phyloP scores from a whole-genome alignment of 768 basidiomycete genomes.

The Pleurotus ostreatus region DNA sequence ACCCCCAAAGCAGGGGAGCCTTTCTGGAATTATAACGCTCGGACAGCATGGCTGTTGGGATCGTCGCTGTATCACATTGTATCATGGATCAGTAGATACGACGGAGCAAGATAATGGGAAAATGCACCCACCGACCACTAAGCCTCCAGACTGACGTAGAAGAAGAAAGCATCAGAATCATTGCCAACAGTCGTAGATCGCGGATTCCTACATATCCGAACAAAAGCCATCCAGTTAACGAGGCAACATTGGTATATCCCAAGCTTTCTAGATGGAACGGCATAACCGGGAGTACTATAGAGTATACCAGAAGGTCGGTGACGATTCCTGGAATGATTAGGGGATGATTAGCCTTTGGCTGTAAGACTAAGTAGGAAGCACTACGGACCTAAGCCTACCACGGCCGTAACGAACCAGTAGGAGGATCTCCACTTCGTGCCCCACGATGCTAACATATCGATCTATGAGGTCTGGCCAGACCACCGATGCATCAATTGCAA shows the following conservation, averaged over 20 bases:
- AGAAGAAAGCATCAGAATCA: no score
- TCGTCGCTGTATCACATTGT: constrained; percentile 34
- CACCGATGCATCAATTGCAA: no score
- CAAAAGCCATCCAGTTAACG: constrained; percentile 55
- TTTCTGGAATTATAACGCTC: constrained; percentile 46
- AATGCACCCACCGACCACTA: constrained; percentile 41
- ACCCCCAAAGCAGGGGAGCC: constrained; percentile 45
- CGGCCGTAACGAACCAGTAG: constrained; percentile 49
- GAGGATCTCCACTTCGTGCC: constrained; percentile 59
- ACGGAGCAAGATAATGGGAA: not conserved
- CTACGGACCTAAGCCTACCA: constrained; percentile 45
- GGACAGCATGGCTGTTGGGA: constrained; percentile 54
- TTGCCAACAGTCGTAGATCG: no score
- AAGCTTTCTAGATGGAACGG: constrained; percentile 58
- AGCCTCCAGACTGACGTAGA: constrained; percentile 43
- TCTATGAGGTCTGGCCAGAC: no score
- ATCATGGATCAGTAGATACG: not conserved
- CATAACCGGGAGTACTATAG: constrained; percentile 58
- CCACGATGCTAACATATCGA: constrained; percentile 12
- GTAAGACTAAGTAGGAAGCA: not conserved
- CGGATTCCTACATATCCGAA: constrained; percentile 48
- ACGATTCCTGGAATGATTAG: constrained; percentile 28
- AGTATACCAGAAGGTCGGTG: constrained; percentile 56
- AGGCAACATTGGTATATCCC: constrained; percentile 40
- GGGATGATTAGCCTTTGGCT: not conserved